Evolutionary conservation across 2,329 filamentous ascomycete genomes (phyloP).

Genomic region (Rugonectria rugulosa): DNA sequence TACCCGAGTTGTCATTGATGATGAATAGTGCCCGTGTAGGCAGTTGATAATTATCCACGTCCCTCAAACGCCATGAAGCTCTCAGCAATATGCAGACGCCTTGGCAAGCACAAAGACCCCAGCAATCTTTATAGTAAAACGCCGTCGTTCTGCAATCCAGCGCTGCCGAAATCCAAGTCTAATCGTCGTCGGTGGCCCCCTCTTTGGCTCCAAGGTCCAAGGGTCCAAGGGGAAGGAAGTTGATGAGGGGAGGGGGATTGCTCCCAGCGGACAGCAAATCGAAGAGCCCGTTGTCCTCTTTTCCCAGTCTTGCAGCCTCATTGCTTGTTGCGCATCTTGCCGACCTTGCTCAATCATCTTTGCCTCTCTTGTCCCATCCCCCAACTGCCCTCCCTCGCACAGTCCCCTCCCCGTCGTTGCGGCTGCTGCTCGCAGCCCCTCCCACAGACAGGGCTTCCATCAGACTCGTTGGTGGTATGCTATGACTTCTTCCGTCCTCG

Average conservation of each 20-base stretch:
- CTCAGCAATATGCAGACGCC: slow-evolving; percentile 27
- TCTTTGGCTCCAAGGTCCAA: background rate
- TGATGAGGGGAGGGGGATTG: background rate
- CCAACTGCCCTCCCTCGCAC: slow-evolving; percentile 48
- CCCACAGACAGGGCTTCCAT: slow-evolving; percentile 43
- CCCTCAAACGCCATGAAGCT: slow-evolving; percentile 38
- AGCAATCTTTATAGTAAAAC: slow-evolving; percentile 21
- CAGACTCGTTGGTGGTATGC: slow-evolving; percentile 37
- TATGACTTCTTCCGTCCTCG: slow-evolving; percentile 56
- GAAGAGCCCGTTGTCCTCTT: slow-evolving; percentile 4
- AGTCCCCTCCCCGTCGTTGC: slow-evolving; percentile 48
- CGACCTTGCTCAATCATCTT: slow-evolving; percentile 12
- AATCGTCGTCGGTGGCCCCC: no score
- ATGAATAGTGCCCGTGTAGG: no score
- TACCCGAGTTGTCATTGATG: no score
- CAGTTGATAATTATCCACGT: no score
- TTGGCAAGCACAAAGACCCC: slow-evolving; percentile 2
- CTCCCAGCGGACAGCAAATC: background rate
- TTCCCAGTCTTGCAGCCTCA: background rate
- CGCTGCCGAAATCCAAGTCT: slow-evolving; percentile 4
- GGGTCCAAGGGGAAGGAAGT: background rate
- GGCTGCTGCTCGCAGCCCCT: slow-evolving; percentile 42
- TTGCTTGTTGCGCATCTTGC: background rate
- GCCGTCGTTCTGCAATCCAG: slow-evolving; percentile 23
- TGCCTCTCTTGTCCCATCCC: slow-evolving; percentile 44